These are phyloP conservation scores for Macadamia tetraphylla DNA, from an alignment of 164 flowering plant genomes.

Conservation along the genomic window DNA sequence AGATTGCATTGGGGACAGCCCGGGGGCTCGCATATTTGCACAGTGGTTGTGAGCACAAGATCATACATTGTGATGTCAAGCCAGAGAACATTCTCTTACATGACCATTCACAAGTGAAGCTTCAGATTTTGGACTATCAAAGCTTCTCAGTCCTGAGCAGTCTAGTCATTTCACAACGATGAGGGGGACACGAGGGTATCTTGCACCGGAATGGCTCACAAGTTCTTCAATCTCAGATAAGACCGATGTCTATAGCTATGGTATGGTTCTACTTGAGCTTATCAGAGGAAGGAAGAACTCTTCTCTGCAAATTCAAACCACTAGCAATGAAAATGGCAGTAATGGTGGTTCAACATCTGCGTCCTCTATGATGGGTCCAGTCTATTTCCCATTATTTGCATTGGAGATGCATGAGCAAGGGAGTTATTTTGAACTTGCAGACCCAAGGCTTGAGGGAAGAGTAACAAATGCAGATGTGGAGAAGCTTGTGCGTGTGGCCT, in stretches of 20 bases:
- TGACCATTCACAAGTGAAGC: slow-evolving; percentile 57
- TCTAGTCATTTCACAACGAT: slow-evolving; percentile 76
- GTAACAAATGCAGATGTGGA: slow-evolving; percentile 57
- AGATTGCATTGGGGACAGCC: slow-evolving; percentile 79
- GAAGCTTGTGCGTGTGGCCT: slow-evolving; percentile 68
- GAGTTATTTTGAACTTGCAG: slow-evolving; percentile 69
- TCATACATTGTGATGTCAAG: slow-evolving; percentile 85
- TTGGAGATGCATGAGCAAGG: slow-evolving; percentile 84
- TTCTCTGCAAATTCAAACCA: slow-evolving; percentile 24
- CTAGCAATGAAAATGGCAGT: slow-evolving; percentile 23
- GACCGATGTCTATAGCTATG: slow-evolving; percentile 91
- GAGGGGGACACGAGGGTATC: slow-evolving; percentile 94
- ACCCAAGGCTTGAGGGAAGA: slow-evolving; percentile 63
- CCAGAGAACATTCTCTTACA: slow-evolving; percentile 87
- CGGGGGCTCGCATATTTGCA: slow-evolving; percentile 89
- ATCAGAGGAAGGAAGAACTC: slow-evolving; percentile 85
- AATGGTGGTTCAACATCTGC: slow-evolving; percentile 14
- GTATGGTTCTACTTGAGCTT: slow-evolving; percentile 85
- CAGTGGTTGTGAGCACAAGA: slow-evolving; percentile 68
- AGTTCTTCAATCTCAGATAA: slow-evolving; percentile 76
- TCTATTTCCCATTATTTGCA: slow-evolving; percentile 72
- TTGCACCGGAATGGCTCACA: slow-evolving; percentile 98
- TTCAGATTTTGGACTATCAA: slow-evolving; percentile 94
- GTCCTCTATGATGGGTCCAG: slow-evolving; percentile 29
- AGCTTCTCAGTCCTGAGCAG: slow-evolving; percentile 65